phyloP scores from a whole-genome alignment of 148 eudicot species.

The Amaranthus palmeri region DNA sequence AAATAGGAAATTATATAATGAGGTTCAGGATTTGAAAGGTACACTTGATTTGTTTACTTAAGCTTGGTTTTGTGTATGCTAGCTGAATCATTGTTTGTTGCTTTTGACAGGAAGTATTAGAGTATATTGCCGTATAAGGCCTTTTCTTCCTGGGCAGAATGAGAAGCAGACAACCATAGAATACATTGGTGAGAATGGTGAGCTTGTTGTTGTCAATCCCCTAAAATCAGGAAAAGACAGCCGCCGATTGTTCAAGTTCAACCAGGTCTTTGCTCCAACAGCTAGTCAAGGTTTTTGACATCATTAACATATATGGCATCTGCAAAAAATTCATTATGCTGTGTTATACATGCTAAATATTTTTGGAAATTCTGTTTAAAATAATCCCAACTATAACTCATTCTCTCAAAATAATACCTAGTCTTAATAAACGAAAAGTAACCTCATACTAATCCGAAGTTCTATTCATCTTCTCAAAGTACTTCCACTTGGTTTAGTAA shows the following conservation, averaged over 20 bases:
- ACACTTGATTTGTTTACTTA: conserved; percentile 7
- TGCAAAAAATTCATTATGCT: neutral
- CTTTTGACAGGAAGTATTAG: conserved; percentile 70
- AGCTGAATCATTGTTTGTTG: conserved; percentile 11
- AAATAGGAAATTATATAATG: conserved; percentile 81
- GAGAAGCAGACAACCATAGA: conserved; percentile 68
- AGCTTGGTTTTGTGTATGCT: conserved; percentile 9
- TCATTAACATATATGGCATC: neutral
- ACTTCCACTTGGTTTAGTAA: too few relatives aligned
- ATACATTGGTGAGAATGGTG: conserved; percentile 86
- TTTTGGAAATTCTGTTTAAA: too few relatives aligned
- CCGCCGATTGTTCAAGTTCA: conserved; percentile 72
- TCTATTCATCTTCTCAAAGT: too few relatives aligned
- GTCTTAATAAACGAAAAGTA: too few relatives aligned
- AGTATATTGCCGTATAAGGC: conserved; percentile 87
- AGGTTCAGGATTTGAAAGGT: conserved; percentile 99
- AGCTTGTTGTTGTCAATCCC: conserved; percentile 69
- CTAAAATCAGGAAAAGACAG: conserved; percentile 72
- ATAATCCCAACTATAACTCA: too few relatives aligned
- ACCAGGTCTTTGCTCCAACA: conserved; percentile 76
- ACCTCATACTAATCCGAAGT: too few relatives aligned
- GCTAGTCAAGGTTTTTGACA: conserved; percentile 66
- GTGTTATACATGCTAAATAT: neutral
- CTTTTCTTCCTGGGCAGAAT: conserved; percentile 80
- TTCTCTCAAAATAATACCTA: too few relatives aligned